Percentiles rank a stretch among this genome's conserved stretches.
Conservation (phyloP, 2,329 filamentous ascomycete genomes). For the Magnaporthiopsis poae region DNA sequence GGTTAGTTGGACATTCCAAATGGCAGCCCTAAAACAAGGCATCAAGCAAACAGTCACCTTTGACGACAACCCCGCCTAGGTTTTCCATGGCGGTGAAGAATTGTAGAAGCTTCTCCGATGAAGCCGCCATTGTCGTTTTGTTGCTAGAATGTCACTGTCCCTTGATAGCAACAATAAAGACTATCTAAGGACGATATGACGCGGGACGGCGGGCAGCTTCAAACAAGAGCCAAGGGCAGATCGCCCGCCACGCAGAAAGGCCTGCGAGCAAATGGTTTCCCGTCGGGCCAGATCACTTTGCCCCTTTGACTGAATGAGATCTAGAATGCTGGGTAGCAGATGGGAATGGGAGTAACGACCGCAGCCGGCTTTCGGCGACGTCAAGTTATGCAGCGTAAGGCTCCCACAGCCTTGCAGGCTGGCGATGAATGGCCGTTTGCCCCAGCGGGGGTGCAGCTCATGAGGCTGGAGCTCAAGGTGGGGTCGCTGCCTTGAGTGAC, state of each 20-base stretch:
- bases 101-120: slow-evolving; percentile 20
- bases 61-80: slow-evolving; percentile 37
- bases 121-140: slow-evolving; percentile 26
- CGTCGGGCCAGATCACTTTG: background rate
- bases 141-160: background rate
- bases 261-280: background rate
- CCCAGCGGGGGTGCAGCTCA: no score
- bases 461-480: background rate
- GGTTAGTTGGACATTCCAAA: background rate
- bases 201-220: no score
- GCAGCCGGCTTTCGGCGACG: background rate
- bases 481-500: background rate
- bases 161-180: background rate
- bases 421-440: background rate
- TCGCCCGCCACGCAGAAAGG: background rate
- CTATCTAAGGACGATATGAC: background rate
- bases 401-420: background rate
- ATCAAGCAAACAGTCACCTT: slow-evolving; percentile 27
- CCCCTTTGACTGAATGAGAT: background rate
- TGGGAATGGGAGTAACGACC: background rate
- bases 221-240: background rate
- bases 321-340: background rate
- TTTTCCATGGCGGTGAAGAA: slow-evolving; percentile 39
- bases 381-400: background rate
- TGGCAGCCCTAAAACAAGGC: background rate